Percentiles rank a stretch among this genome's conserved stretches.
Evolutionary conservation across 257 asterid genomes (phyloP).

Genomic region (Nicotiana sylvestris): DNA sequence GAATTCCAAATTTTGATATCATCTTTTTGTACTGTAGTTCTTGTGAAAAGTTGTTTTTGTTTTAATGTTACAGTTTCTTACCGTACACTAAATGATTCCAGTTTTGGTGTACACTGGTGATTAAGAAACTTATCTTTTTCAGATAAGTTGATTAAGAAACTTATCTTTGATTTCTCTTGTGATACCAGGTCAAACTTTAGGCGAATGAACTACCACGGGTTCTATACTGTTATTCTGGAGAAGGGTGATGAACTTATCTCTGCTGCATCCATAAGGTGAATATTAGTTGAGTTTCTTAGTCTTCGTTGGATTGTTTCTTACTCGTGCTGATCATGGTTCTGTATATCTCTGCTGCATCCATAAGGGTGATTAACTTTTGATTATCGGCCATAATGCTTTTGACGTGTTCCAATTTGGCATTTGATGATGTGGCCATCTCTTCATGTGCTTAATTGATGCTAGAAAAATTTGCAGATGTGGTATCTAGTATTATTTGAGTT

Average conservation of each 20-base stretch:
- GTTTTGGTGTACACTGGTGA: background rate
- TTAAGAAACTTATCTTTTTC: slow-evolving; percentile 10
- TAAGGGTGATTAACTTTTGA: background rate
- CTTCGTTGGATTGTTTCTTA: background rate
- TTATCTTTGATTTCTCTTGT: slow-evolving; percentile 17
- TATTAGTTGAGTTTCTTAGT: slow-evolving; percentile 6
- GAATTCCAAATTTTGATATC: background rate
- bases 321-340: background rate
- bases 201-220: slow-evolving; percentile 75
- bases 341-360: background rate
- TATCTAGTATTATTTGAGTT: slow-evolving; percentile 5
- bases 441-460: background rate
- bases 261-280: slow-evolving; percentile 88
- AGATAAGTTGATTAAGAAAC: background rate
- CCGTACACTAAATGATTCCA: background rate
- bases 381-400: background rate
- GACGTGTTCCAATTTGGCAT: background rate
- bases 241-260: slow-evolving; percentile 76
- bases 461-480: background rate
- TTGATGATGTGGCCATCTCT: background rate
- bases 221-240: slow-evolving; percentile 75
- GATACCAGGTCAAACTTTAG: slow-evolving; percentile 74
- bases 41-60: background rate
- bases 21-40: background rate
- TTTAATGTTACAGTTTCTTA: background rate